Base-by-base conservation (phyloP, 495 filamentous ascomycete genomes). In the Barbatosphaeria neglecta region DNA sequence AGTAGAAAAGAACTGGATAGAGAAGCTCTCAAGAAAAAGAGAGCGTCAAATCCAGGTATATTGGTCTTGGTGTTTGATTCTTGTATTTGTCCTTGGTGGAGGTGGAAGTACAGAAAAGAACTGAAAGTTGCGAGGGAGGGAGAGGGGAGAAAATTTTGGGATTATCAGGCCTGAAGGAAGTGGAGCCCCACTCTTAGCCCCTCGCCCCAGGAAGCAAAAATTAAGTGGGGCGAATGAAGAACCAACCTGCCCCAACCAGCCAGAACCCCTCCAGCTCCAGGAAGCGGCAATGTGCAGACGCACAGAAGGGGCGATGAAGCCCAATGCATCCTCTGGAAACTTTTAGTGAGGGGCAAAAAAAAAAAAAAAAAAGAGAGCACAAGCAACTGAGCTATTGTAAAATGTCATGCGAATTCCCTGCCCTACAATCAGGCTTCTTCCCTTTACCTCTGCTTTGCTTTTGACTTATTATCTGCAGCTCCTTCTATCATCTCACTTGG, bases 211-310 rank as follows among this genome's bases (percentile, higher is more conserved):
- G 31, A 11, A n/a, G 31, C 31, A 35, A 35, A 35, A n/a, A n/a
- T n/a, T n/a, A n/a, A 35, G 46, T 59, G 57, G 50, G 57, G 51
- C 51, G 56, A 57, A 56, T 57, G 51, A 62, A 53, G 51, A 54
- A 53, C 53, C 49, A 52, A 33, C 39, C 41, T 46, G 45, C n/a
- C 9, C 15, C 1, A 35, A n/a, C 9, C 31, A 35, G 31, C 13
- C 31, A 35, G 31, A 35, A 13, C 9, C 9, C 9, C 27, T 31
- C 15, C 15, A 31, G 27, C 27, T 25, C 4, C 24, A 25, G 24
- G 24, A 9, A 4, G 24, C 4, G 24, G 9, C 4, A 4, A 4
- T 9, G 24, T 9, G 24, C 24, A 25, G 24, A 9, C 4, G 4
- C 24, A n/a, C n/a, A n/a, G n/a, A n/a, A n/a, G n/a, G n/a, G n/a